Percentiles rank a stretch among this genome's conserved stretches.
Evolutionary conservation across 2,329 filamentous ascomycete genomes (phyloP).

Genomic region (Nothomitra cinnamomea): DNA sequence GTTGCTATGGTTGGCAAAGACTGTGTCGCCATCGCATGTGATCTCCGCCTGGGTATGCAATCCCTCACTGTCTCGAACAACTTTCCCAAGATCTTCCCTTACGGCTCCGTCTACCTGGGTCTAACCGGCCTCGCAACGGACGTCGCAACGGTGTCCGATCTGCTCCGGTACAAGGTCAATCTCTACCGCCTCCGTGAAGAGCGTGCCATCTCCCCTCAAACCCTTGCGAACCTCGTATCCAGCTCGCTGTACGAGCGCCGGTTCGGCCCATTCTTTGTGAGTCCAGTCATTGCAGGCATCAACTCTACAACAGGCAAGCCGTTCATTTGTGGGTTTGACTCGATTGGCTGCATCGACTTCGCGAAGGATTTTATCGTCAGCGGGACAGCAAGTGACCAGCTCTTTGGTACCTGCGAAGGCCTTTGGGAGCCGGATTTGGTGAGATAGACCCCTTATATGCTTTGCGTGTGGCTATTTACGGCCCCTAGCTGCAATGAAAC

Average conservation of each 20-base stretch:
- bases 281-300: constrained; percentile 83
- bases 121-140: constrained; percentile 94
- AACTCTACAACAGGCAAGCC: constrained; percentile 88
- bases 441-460: constrained; percentile 21
- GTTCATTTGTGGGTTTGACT: constrained; percentile 98
- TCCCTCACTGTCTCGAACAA: constrained; percentile 96
- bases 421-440: constrained; percentile 97
- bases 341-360: constrained; percentile 98
- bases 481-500: constrained; percentile 2
- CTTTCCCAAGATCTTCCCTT: constrained; percentile 99
- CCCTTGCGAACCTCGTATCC: constrained; percentile 90
- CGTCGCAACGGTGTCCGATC: constrained; percentile 82
- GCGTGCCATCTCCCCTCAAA: constrained; percentile 84
- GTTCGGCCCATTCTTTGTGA: constrained; percentile 94
- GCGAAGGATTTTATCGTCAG: constrained; percentile 98
- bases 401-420: constrained; percentile 97
- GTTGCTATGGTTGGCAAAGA: constrained; percentile 99
- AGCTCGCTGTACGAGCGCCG: constrained; percentile 83
- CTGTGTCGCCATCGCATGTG: constrained; percentile 98
- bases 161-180: constrained; percentile 99
- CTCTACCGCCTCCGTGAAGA: constrained; percentile 99
- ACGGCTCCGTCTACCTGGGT: constrained; percentile 88
- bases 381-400: constrained; percentile 88
- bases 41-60: constrained; percentile 93
- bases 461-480: too few species aligned